Conservation (phyloP, 2,329 filamentous ascomycete genomes). For the Aureobasidium namibiae region DNA sequence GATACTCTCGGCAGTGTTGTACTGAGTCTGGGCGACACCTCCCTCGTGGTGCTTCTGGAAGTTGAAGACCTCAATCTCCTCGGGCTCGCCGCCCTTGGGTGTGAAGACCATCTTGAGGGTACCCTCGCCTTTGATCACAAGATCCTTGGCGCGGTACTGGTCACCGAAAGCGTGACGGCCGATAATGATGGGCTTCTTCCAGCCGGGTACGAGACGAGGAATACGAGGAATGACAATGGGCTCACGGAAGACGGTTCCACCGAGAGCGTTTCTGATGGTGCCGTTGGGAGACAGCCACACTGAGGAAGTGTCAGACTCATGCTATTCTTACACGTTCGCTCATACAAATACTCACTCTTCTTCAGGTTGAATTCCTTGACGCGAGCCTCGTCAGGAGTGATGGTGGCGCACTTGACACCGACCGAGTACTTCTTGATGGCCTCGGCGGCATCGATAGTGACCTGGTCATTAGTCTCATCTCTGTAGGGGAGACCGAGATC, state of each 20-base stretch:
- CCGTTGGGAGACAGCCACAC: constrained; percentile 99
- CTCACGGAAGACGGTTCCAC: constrained; percentile 97
- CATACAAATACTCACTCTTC: constrained; percentile 60
- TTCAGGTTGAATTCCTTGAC: constrained; percentile 98
- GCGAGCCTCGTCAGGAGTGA: constrained; percentile 93
- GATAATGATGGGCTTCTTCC: constrained; percentile 99
- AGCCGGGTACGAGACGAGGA: constrained; percentile 87
- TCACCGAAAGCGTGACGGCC: constrained; percentile 97
- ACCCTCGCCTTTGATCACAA: constrained; percentile 71
- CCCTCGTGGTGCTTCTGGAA: constrained; percentile 66
- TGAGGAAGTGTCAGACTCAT: constrained; percentile 28
- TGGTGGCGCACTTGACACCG: constrained; percentile 98
- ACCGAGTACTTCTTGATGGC: constrained; percentile 99
- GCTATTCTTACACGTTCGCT: background rate
- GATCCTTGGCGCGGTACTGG: constrained; percentile 95
- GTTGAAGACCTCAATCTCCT: constrained; percentile 83
- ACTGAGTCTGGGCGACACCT: constrained; percentile 88
- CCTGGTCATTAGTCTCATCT: constrained; percentile 91
- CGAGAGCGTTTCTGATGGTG: constrained; percentile 63
- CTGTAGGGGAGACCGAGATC: constrained; percentile 74
- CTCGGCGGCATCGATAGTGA: constrained; percentile 89
- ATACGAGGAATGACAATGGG: constrained; percentile 94
- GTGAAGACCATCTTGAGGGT: constrained; percentile 94
- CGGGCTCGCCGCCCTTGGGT: constrained; percentile 67
- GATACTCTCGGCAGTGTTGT: constrained; percentile 97